These are phyloP conservation scores for Gomphus sp. DNA, from an alignment of 1,284 basidiomycete genomes.

Conservation along the genomic window DNA sequence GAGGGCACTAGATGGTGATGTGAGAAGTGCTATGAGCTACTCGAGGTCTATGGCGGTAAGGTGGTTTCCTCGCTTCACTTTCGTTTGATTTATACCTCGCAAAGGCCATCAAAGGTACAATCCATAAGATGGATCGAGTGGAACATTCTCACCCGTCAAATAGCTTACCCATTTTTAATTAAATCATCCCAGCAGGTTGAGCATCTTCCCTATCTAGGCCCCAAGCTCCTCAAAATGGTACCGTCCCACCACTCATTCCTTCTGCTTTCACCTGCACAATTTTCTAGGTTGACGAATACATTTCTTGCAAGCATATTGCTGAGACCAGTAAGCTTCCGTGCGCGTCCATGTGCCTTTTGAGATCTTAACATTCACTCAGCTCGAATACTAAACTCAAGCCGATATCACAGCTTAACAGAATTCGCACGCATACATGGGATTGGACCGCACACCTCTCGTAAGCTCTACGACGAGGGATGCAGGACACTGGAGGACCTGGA, in stretches of 20 bases:
- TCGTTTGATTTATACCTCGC: background rate
- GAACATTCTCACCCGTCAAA: background rate
- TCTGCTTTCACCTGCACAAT: background rate
- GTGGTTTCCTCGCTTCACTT: constrained; percentile 1
- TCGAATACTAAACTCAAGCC: background rate
- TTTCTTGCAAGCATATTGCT: constrained; percentile 40
- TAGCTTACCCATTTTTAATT: constrained; percentile 58
- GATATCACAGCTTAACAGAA: constrained; percentile 44
- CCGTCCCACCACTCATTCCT: background rate
- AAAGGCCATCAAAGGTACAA: constrained; percentile 52
- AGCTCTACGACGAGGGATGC: constrained; percentile 50
- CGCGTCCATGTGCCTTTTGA: constrained; percentile 11
- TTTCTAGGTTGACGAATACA: constrained; percentile 33
- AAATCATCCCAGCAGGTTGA: constrained; percentile 35
- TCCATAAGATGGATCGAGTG: background rate
- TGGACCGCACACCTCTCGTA: constrained; percentile 55
- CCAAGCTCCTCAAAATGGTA: constrained; percentile 47
- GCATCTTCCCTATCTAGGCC: constrained; percentile 31
- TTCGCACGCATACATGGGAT: constrained; percentile 68
- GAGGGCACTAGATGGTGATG: constrained; percentile 54
- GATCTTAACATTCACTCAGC: background rate
- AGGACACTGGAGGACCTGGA: constrained; percentile 55
- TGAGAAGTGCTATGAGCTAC: constrained; percentile 57
- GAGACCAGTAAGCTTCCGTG: constrained; percentile 12
- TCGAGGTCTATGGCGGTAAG: constrained; percentile 55